Base-by-base conservation (phyloP, 2,329 filamentous ascomycete species). In the Zarea fungicola region DNA sequence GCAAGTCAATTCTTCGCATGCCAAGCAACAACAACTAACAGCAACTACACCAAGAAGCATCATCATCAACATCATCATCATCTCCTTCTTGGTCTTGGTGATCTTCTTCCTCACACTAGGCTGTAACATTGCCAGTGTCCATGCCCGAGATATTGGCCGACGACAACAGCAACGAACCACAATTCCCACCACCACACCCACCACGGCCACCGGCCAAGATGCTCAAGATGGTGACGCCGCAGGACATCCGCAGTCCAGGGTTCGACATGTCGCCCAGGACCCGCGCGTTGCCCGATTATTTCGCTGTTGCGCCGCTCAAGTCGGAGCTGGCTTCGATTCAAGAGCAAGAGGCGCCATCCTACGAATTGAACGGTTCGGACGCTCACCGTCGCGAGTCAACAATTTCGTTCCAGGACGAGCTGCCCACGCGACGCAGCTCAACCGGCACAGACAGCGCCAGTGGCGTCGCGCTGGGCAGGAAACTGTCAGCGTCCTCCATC, bases 401-500 rank as follows among this genome's bases (percentile, higher is more conserved):
- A 42, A 59, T 66, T 40, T 66, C 64, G 2, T 65, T 66, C 35
- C 58, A 65, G 9, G 57, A 60, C 18, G 66, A 69, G 48, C 63
- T 65, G 51, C 54, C 58, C 23, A 60, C 55, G 51, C 53, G 48
- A 53, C 22, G 58, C 42, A 60, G 51, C 45, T 58, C 55, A 18
- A 62, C 55, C 42, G 55, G 56, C 43, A 51, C 52, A 13, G 59
- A 61, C 50, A 59, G 60, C 41, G 63, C 60, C 52, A 40, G 26
- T 22, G 21, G 21, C 56, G 62, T 56, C 23, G 56, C 60, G 11
- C 54, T 64, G 42, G 67, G 66, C 37, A 65, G 72, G 42, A 76
- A 75, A 54, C 67, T 67, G 11, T 79, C 76, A 2, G 60, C 68
- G 26, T 70, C 72, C 25, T 77, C 72, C 13, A 67, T 79, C 45